These are phyloP conservation scores for Lactarius vividus DNA, from an alignment of 768 basidiomycete genomes.

Conservation along the genomic window DNA sequence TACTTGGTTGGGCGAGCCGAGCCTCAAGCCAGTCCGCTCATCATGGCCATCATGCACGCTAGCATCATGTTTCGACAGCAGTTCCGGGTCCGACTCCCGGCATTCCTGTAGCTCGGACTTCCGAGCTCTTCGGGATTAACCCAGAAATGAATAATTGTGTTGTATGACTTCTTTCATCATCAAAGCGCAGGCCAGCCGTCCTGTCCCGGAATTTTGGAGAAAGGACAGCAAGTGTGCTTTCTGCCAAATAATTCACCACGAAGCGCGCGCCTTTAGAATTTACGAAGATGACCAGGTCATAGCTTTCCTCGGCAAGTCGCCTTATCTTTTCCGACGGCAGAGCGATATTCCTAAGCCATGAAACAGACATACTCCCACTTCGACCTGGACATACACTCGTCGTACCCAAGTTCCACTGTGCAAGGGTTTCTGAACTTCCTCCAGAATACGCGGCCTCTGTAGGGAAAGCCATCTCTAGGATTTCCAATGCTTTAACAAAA, in stretches of 20 bases:
- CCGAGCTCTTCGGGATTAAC: not conserved
- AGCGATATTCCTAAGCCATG: not conserved
- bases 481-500: constrained; percentile 60
- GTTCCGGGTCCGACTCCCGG: not conserved
- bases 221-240: constrained; percentile 54
- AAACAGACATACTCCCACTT: constrained; percentile 63
- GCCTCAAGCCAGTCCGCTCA: not conserved
- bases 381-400: constrained; percentile 67
- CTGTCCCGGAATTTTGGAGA: constrained; percentile 48
- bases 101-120: not conserved
- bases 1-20: not conserved
- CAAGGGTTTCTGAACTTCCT: constrained; percentile 64
- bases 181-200: constrained; percentile 52
- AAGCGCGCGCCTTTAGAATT: constrained; percentile 47
- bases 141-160: not conserved
- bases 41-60: not conserved
- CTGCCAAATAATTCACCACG: constrained; percentile 58
- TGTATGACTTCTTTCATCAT: constrained; percentile 75
- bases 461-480: constrained; percentile 57
- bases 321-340: not conserved
- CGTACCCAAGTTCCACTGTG: constrained; percentile 62
- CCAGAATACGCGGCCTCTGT: constrained; percentile 54
- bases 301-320: constrained; percentile 56
- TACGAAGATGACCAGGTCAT: constrained; percentile 64
- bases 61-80: not conserved